Evolutionary conservation across 345 rosid species (phyloP), one percentile per base, ranked within the genome.

Genomic region (Dimocarpus longan): DNA sequence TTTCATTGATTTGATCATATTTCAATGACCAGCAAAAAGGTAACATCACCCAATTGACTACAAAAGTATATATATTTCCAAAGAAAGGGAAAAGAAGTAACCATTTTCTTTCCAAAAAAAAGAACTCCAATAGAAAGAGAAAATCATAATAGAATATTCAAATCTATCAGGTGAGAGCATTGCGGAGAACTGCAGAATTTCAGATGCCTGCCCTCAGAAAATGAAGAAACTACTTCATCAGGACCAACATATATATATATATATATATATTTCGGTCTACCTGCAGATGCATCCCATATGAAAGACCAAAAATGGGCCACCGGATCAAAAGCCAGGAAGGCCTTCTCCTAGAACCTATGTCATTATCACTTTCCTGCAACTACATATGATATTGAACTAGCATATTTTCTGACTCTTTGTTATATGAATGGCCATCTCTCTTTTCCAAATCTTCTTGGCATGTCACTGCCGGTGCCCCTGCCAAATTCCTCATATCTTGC

Each of bases 1-100:
- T 75, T 65, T 74, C 71, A 75, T 75, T 75, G 70, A 65, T 75
- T 16, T 74, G 57, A 75, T 75, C 42, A 75, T 75, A 66, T 46
- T 65, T 46, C 71, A 46, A 64, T 7, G 62, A 63, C 63, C 71
- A 75, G 62, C 62, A 48, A 75, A 75, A 67, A 10, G 70, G 39
- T 44, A 22, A 26, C 62, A 75, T 28, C 62, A 75, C 78, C 50
- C 78, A 10, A 18, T 66, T 65, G 78, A 71, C 78, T 70, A 18
- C 19, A 64, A 65, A 64, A 18, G 9, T 68, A 3, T 68, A 43
- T 72, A 32, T 43, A 16, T 40, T 8, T 74, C 28, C 26, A 63
- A 65, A 15, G 28, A 18, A 48, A 69, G 46, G 28, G 22, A 13
- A 68, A 54, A 52, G 18, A 10, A 40, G 54, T 52, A 21, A 67